A percentile compares a stretch with the other conserved stretches of the same genome.
These are phyloP conservation scores for Pestalotiopsis sp. DNA, from an alignment of 2,329 filamentous ascomycete species.

Conservation along the genomic window DNA sequence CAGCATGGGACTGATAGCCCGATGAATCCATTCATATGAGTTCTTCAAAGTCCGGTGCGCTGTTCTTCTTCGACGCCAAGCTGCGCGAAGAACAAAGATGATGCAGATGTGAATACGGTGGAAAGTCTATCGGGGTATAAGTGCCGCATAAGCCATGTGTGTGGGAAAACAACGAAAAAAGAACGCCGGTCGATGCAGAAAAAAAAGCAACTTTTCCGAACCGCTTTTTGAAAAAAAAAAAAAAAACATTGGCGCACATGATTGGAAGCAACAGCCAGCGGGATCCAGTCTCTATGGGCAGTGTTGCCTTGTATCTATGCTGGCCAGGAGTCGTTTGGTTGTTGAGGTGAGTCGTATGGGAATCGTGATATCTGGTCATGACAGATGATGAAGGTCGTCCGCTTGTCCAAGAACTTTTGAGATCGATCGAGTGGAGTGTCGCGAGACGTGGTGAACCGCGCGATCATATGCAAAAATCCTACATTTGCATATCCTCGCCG, in stretches of 20 bases:
- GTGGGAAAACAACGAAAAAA: conserved; percentile 1
- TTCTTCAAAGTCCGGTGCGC: not conserved
- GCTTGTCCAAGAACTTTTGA: conserved; percentile 5
- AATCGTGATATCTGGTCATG: not conserved
- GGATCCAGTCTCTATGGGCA: conserved; percentile 19
- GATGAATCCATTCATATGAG: not conserved
- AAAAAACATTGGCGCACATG: not conserved
- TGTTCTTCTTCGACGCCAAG: not conserved
- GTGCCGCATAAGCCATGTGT: conserved; percentile 7
- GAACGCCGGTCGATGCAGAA: conserved; percentile 18
- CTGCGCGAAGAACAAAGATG: conserved; percentile 1
- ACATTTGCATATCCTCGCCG: conserved; percentile 52
- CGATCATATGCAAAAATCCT: conserved; percentile 9
- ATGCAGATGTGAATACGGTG: conserved; percentile 6
- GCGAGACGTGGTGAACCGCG: not conserved
- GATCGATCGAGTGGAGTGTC: not conserved
- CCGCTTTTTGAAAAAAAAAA: conserved; percentile 1
- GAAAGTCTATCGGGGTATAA: conserved; percentile 17
- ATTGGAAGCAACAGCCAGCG: conserved; percentile 5
- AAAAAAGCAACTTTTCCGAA: conserved; percentile 14
- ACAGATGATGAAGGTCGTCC: not conserved
- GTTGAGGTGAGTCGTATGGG: not conserved
- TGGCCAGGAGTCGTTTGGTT: not conserved
- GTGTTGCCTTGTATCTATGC: conserved; percentile 17
- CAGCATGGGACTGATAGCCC: not conserved